Base-by-base conservation (phyloP, 306 rosid genomes). In the Cercis canadensis region DNA sequence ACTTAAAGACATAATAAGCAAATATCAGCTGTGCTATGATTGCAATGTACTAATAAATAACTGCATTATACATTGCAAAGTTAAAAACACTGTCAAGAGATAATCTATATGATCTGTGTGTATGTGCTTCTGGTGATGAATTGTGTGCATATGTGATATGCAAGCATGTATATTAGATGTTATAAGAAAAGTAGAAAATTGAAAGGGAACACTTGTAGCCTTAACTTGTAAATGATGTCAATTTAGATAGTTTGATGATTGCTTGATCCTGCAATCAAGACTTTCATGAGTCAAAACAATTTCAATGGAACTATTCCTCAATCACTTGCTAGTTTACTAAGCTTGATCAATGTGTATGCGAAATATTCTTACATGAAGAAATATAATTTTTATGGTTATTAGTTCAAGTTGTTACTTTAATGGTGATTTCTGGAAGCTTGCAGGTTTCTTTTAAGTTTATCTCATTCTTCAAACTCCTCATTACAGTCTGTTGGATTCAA, bases 231-330 rank as follows among this genome's bases (percentile, higher is more conserved):
- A 63, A 36, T 7, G 34, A 50, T n/a, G n/a, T 24, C 29, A 24
- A 24, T 24, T 24, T 3, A 24, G 29, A 24, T 24, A 24, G 3
- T 24, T 24, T 24, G 29, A 1, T 24, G 2, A 24, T 24, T 24
- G 3, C 29, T 24, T 24, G 29, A n/a, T n/a, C n/a, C 39, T 34
- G 39, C 39, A 34, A 34, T 7, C 39, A 34, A 7, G 39, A 34
- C 39, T 34, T 70, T 75, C n/a, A n/a, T 92, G 78, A 90, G 87
- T 83, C 87, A 87, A 65, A 92, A 90, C 81, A 84, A 72, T 79
- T 84, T 92, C 60, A 76, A 21, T 45, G 98, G 97, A 47, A 78
- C 80, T 29, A 87, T 92, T 81, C 97, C 98, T 36, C 89, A 82
- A 57, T 88, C 97, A 50, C 81, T 92, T 65, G 87, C 85, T 67